Evolutionary conservation across 768 basidiomycete species (phyloP).

Genomic region (Mycena metata): DNA sequence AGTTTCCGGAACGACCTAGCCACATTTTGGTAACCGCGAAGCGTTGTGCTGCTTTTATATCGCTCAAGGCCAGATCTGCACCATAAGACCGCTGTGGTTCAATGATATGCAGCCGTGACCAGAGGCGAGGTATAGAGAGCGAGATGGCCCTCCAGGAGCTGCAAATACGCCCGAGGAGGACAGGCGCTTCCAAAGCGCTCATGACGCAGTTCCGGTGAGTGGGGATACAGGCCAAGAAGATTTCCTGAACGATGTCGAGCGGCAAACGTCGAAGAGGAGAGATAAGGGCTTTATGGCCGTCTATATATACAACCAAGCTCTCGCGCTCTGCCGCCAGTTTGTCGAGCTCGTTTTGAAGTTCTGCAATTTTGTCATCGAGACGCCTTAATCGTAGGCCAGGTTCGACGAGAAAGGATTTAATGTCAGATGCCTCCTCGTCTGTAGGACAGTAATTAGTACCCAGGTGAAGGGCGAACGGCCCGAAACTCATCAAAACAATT

Average conservation of each 20-base stretch:
- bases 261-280: not conserved
- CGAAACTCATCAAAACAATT: no score
- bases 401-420: not conserved
- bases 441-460: not conserved
- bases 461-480: not conserved
- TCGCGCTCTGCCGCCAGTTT: not conserved
- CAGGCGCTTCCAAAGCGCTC: not conserved
- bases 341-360: not conserved
- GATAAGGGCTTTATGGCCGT: not conserved
- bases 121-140: not conserved
- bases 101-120: not conserved
- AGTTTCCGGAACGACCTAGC: slow-evolving; percentile 3
- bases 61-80: not conserved
- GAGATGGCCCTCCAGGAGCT: not conserved
- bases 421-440: no score
- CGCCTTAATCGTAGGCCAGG: not conserved
- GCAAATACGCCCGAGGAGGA: not conserved
- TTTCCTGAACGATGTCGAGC: not conserved
- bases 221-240: not conserved
- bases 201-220: slow-evolving; percentile 1
- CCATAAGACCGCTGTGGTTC: not conserved
- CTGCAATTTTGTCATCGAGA: not conserved
- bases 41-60: not conserved
- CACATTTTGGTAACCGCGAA: not conserved
- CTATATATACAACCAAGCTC: not conserved